Evolutionary conservation across 2,329 filamentous ascomycete genomes (phyloP).

Genomic region (Dactylella cylindrospora): DNA sequence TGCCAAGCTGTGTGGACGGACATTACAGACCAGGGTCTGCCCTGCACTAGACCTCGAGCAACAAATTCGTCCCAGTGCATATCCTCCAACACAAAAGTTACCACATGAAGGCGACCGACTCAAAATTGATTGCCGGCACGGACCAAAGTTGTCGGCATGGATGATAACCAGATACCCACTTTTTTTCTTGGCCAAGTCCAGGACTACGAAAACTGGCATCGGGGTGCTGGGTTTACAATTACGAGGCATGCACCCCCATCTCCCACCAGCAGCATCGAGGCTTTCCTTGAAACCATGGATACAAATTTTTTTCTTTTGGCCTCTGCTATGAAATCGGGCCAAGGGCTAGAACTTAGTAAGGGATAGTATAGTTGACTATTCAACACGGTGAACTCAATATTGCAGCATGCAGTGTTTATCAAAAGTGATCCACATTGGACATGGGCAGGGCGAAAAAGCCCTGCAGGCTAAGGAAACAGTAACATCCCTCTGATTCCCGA

Average conservation of each 20-base stretch:
- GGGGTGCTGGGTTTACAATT: too few species aligned
- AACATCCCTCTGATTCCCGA: too few species aligned
- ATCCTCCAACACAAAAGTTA: conserved; percentile 13
- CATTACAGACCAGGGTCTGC: too few species aligned
- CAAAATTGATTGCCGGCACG: not conserved
- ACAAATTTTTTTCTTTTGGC: conserved; percentile 14
- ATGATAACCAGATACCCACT: conserved; percentile 6
- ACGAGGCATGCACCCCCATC: too few species aligned
- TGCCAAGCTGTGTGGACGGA: too few species aligned
- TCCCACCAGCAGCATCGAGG: conserved; percentile 6
- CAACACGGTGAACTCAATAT: too few species aligned
- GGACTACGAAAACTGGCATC: too few species aligned
- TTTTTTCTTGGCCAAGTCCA: conserved; percentile 23
- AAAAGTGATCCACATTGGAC: conserved; percentile 13
- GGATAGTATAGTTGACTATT: too few species aligned
- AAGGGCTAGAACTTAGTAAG: too few species aligned
- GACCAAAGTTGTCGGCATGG: conserved; percentile 1
- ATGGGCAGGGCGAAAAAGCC: conserved; percentile 9
- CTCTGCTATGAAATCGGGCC: too few species aligned
- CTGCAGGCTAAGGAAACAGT: conserved; percentile 2
- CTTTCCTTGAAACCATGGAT: conserved; percentile 41
- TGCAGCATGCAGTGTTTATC: conserved; percentile 21
- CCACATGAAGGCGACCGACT: not conserved
- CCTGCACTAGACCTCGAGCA: not conserved
- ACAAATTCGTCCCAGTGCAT: conserved; percentile 6